Evolutionary conservation across 257 asterid species (phyloP), one percentile per base, ranked within the genome.

Genomic region (Nicotiana benthamiana): DNA sequence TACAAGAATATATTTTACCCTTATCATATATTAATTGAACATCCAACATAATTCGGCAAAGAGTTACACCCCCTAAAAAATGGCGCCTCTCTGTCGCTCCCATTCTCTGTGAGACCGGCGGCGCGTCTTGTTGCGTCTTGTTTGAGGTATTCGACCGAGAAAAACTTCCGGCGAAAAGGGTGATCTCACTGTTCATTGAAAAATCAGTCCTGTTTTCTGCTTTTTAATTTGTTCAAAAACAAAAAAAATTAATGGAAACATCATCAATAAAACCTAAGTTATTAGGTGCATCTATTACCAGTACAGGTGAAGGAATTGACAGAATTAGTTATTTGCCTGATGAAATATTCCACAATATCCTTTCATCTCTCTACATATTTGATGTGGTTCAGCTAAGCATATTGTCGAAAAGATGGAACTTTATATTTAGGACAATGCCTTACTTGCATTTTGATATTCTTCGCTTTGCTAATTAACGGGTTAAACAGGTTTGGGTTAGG

Each of bases 381-480:
- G 68, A 75, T 43, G 28, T 28, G 56, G 57, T 80, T 13, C 36
- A 74, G 51, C 1, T 63, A 20, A 48, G 76, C 18, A 43, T 26
- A 3, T 43, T 79, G 6, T 79, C 62, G 9, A 43, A 63, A 15
- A 79, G 82, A 79, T 79, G 75, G 82, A 13, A 79, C 20, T 16
- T 1, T 63, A 13, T 79, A 4, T 79, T 51, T 36, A 46, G 27
- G 24, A 36, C 72, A 56, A 53, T 68, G 40, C 79, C 83, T 36
- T 81, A 43, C 48, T 74, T 81, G 61, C 34, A 74, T 40, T 56
- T 74, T 26, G 72, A 81, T 27, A 26, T 81, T 27, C 17, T 2
- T 6, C 7, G n/a, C 13, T 74, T 74, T 68, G 32, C 20, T 46
- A 20, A 13, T 57, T 8, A 22, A 15, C 8, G 26, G 64, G 9